Percentiles rank a stretch among this genome's conserved stretches.
Conservation (phyloP, 164 flowering plant species). For the Magnolia officinalis region DNA sequence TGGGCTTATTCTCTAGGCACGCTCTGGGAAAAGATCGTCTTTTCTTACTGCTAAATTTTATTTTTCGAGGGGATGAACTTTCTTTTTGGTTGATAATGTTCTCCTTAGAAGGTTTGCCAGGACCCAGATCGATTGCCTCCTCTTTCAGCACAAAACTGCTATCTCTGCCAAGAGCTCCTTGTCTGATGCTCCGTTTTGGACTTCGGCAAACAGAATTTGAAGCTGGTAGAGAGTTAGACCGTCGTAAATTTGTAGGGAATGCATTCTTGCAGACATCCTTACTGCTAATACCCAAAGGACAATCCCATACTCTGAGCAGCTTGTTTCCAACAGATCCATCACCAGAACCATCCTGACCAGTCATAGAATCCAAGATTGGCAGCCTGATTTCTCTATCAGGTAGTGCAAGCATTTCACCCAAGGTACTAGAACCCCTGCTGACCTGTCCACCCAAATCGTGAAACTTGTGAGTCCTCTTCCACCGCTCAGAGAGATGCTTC, state of each 20-base stretch:
- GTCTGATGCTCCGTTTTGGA: neutral
- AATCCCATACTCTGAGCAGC: constrained; percentile 19
- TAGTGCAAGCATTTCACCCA: constrained; percentile 82
- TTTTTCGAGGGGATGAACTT: constrained; percentile 17
- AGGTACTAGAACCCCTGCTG: constrained; percentile 48
- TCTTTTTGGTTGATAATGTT: constrained; percentile 19
- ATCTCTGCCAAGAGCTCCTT: constrained; percentile 28
- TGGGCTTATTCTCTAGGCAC: constrained; percentile 9
- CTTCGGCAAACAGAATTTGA: neutral
- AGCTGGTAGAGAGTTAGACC: constrained; percentile 37
- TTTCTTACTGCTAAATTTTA: constrained; percentile 27
- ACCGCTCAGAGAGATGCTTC: constrained; percentile 76
- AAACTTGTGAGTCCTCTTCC: constrained; percentile 52
- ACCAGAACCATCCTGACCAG: constrained; percentile 20
- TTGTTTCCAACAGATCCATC: constrained; percentile 18
- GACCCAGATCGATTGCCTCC: constrained; percentile 8
- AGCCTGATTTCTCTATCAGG: constrained; percentile 39
- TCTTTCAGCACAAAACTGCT: constrained; percentile 27
- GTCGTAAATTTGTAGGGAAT: constrained; percentile 25
- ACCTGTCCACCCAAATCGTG: constrained; percentile 31
- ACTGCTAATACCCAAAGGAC: constrained; percentile 70
- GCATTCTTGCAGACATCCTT: constrained; percentile 82
- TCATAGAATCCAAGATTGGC: constrained; percentile 15
- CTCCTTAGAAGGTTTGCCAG: constrained; percentile 21
- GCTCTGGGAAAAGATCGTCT: constrained; percentile 18